Evolutionary conservation across 805 yeast genomes (phyloP).

Genomic region (Lipomyces starkeyi): DNA sequence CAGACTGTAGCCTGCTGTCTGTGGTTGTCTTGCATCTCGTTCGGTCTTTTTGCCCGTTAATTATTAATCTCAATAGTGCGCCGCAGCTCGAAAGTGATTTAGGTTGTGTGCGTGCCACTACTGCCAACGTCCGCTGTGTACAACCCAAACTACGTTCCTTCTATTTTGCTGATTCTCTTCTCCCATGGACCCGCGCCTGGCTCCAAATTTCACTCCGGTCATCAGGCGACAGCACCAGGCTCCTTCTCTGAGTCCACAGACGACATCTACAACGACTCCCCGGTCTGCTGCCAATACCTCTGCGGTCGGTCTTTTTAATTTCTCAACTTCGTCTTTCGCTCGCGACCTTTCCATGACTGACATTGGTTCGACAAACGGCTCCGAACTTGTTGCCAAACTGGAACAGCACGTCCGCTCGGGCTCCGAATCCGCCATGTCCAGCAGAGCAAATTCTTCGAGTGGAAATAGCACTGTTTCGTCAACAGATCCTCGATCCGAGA

Average conservation of each 20-base stretch:
- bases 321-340: neutral
- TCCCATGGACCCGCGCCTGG: conserved; percentile 32
- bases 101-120: too few relatives aligned
- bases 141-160: too few relatives aligned
- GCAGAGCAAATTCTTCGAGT: neutral
- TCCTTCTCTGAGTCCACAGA: neutral
- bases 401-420: conserved; percentile 11
- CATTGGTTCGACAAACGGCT: neutral
- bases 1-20: too few relatives aligned
- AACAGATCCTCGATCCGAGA: neutral
- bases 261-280: conserved; percentile 2
- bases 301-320: neutral
- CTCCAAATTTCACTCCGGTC: conserved; percentile 28
- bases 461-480: conserved; percentile 6
- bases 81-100: too few relatives aligned
- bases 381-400: conserved; percentile 5
- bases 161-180: neutral
- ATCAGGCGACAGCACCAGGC: neutral
- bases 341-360: neutral
- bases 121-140: too few relatives aligned
- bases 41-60: too few relatives aligned
- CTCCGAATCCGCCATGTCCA: neutral
- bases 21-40: too few relatives aligned
- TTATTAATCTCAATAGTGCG: too few relatives aligned
- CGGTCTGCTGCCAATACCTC: neutral